Evolutionary conservation across 2,329 filamentous ascomycete species (phyloP), one percentile per base, ranked within the genome.

Genomic region (Xylariomycetidae sp.): DNA sequence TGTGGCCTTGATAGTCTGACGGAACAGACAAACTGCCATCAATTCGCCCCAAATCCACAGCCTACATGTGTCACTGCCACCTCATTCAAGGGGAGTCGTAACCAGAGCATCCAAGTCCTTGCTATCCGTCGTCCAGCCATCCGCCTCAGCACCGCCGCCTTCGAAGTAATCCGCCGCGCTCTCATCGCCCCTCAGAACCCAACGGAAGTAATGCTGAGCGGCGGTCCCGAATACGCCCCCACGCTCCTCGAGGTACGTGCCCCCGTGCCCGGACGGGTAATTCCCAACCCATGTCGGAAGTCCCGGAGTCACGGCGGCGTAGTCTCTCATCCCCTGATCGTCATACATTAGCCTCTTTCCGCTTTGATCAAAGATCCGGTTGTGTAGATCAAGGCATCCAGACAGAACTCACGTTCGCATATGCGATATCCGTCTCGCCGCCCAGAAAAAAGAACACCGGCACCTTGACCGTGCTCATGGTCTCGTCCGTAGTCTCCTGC

Each of bases 241-340:
- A n/a, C 42, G 36, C 8, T 34, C 33, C 17, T 49, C 42, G 18
- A 13, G 16, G 19, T 45, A 41, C 14, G 46, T 47, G 4, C 44
- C 46, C 25, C 44, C 44, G 23, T 47, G 46, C 11, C 46, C 46
- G 11, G 45, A 36, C 26, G 37, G 27, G 25, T 38, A 31, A 34
- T 47, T 49, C 18, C 46, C 46, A 20, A 40, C 36, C 46, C 46
- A 49, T 2, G 37, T 22, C 13, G 46, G 46, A 10, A 41, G 38
- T 8, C 39, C 40, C 14, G 33, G 23, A 5, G 26, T 35, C 10
- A 47, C 35, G 26, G 30, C 29, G 12, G 33, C 27, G 34, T 41
- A 47, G 37, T 47, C 44, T 13, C 42, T 29, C 34, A 41, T 37
- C 15, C 42, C 42, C 43, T 46, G n/a, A n/a, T n/a, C n/a, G n/a